Evolutionary conservation across 2,329 filamentous ascomycete genomes (phyloP).

Genomic region (Cadophora gregata): DNA sequence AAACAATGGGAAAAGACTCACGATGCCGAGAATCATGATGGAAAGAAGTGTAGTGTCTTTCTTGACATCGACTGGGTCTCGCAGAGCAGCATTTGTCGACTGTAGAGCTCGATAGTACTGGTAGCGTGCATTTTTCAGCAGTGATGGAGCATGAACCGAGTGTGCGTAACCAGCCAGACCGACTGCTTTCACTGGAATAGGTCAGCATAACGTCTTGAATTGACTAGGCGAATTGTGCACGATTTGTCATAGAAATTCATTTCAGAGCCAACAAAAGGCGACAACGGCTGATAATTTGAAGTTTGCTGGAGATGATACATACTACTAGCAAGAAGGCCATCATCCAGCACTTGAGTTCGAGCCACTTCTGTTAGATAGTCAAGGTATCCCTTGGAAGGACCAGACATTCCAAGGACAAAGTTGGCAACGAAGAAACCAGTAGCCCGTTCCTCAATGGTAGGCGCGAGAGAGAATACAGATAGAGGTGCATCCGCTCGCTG

Average conservation of each 20-base stretch:
- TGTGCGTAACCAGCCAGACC: slow-evolving; percentile 59
- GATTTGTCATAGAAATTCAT: too few relatives aligned
- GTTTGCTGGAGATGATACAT: not conserved
- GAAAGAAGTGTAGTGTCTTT: slow-evolving; percentile 62
- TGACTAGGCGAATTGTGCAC: not conserved
- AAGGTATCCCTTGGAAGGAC: slow-evolving; percentile 56
- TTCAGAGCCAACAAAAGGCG: too few relatives aligned
- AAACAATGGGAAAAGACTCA: too few relatives aligned
- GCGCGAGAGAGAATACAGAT: slow-evolving; percentile 43
- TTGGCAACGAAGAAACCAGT: slow-evolving; percentile 38
- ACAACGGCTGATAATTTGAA: not conserved
- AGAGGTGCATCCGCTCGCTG: slow-evolving; percentile 43
- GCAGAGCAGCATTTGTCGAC: slow-evolving; percentile 57
- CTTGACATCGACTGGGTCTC: slow-evolving; percentile 51
- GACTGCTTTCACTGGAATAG: slow-evolving; percentile 53
- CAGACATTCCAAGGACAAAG: slow-evolving; percentile 44
- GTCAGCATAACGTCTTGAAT: not conserved
- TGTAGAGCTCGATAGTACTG: slow-evolving; percentile 58
- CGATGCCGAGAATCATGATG: slow-evolving; percentile 58
- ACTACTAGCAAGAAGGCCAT: slow-evolving; percentile 53
- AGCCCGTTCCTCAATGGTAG: slow-evolving; percentile 40
- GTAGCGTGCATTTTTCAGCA: slow-evolving; percentile 55
- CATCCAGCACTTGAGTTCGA: slow-evolving; percentile 48
- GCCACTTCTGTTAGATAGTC: slow-evolving; percentile 60
- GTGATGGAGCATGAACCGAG: slow-evolving; percentile 42